Conservation (phyloP, 768 basidiomycete species). For the Tulasnella calospora region DNA sequence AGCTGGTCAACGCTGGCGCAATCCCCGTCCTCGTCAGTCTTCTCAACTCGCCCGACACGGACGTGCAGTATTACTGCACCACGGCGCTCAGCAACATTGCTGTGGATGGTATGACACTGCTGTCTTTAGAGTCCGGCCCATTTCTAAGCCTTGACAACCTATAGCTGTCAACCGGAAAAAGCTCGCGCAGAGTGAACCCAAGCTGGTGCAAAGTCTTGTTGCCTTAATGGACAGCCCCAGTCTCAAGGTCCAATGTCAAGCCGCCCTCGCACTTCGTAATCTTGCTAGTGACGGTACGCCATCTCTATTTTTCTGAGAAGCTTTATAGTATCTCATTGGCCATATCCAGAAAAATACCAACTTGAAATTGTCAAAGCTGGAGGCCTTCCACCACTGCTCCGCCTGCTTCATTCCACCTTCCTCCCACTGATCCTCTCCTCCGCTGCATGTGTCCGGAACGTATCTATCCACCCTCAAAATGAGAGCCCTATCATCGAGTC, state of each 20-base stretch:
- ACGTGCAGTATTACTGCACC: conserved; percentile 99
- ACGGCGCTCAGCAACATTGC: conserved; percentile 98
- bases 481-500: conserved; percentile 99
- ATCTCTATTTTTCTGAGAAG: neutral
- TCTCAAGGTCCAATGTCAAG: conserved; percentile 98
- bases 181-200: conserved; percentile 88
- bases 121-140: neutral
- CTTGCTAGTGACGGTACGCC: conserved; percentile 88
- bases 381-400: conserved; percentile 84
- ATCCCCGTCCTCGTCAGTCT: conserved; percentile 95
- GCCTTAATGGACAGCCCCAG: conserved; percentile 95
- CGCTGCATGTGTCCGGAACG: conserved; percentile 97
- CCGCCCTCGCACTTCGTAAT: conserved; percentile 91
- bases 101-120: conserved; percentile 64
- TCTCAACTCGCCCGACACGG: conserved; percentile 94
- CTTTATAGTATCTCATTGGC: neutral
- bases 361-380: conserved; percentile 96
- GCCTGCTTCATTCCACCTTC: conserved; percentile 92
- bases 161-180: conserved; percentile 81
- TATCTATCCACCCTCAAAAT: conserved; percentile 97
- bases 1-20: conserved; percentile 96
- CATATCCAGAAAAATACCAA: conserved; percentile 83
- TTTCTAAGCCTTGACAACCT: neutral
- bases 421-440: conserved; percentile 96
- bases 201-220: conserved; percentile 88